Conservation (phyloP, 2,329 filamentous ascomycete genomes). For the Aspergillus versicolor region DNA sequence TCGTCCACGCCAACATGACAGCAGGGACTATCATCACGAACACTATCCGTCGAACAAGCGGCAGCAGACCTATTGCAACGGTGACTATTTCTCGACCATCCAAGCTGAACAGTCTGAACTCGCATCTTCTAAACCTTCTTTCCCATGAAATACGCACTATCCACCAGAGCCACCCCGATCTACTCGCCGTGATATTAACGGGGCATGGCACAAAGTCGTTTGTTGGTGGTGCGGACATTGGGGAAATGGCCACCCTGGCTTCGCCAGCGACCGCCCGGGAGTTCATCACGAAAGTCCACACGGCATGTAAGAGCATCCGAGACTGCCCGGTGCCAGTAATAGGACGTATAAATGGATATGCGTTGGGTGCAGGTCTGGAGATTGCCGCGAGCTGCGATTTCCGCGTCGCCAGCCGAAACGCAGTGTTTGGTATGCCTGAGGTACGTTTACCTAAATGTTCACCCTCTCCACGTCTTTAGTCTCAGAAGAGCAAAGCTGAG, state of each 20-base stretch:
- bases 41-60: too few species aligned
- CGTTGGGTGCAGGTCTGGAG: constrained; percentile 39
- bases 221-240: constrained; percentile 80
- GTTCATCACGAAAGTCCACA: constrained; percentile 38
- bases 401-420: constrained; percentile 31
- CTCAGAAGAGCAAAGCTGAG: neutral
- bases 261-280: constrained; percentile 27
- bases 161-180: neutral
- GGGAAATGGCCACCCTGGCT: constrained; percentile 56
- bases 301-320: constrained; percentile 33
- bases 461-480: neutral
- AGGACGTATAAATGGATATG: constrained; percentile 37
- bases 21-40: too few species aligned
- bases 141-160: neutral
- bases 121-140: neutral
- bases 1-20: too few species aligned
- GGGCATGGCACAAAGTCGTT: neutral
- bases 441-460: constrained; percentile 19
- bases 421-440: constrained; percentile 42
- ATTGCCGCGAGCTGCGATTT: constrained; percentile 39
- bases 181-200: neutral
- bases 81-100: constrained; percentile 26
- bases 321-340: constrained; percentile 40
- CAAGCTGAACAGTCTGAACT: constrained; percentile 30
- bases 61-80: too few species aligned